Evolutionary conservation across 2,329 filamentous ascomycete genomes (phyloP).

Genomic region (Fusarium neocosmosporiellum): DNA sequence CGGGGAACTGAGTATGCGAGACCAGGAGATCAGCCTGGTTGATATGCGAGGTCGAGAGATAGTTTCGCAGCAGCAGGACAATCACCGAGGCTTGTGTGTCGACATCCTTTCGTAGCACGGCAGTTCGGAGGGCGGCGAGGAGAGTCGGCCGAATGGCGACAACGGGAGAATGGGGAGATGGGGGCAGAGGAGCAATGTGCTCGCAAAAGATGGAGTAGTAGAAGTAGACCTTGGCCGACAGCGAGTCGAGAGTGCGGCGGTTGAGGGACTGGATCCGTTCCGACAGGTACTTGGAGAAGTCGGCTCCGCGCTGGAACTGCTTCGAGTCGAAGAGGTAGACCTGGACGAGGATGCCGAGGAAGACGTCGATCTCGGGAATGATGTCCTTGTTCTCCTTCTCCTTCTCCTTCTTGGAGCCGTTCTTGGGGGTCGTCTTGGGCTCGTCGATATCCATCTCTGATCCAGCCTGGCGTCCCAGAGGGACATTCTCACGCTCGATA

Average conservation of each 20-base stretch:
- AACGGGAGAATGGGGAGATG: conserved; percentile 87
- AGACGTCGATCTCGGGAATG: conserved; percentile 88
- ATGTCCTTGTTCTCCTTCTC: conserved; percentile 78
- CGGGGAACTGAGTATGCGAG: conserved; percentile 93
- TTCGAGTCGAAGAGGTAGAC: conserved; percentile 91
- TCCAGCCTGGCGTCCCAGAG: conserved; percentile 67
- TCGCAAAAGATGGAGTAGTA: conserved; percentile 98
- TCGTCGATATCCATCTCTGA: conserved; percentile 82
- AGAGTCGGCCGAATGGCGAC: conserved; percentile 88
- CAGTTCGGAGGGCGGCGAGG: conserved; percentile 88
- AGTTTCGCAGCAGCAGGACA: conserved; percentile 93
- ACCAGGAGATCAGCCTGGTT: conserved; percentile 95
- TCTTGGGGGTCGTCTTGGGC: conserved; percentile 62
- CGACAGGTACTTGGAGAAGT: conserved; percentile 86
- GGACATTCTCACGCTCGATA: conserved; percentile 74
- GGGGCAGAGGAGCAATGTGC: conserved; percentile 86
- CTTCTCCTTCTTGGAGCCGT: conserved; percentile 74
- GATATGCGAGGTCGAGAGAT: conserved; percentile 95
- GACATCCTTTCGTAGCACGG: conserved; percentile 95
- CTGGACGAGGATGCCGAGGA: conserved; percentile 86
- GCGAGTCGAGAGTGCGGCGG: conserved; percentile 90
- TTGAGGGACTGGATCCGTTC: conserved; percentile 90
- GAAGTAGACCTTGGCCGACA: conserved; percentile 96
- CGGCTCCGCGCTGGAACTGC: conserved; percentile 80
- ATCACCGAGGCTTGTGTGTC: conserved; percentile 98